Base-by-base conservation (phyloP, 75 land plant species). In the Pinus tabuliformis region DNA sequence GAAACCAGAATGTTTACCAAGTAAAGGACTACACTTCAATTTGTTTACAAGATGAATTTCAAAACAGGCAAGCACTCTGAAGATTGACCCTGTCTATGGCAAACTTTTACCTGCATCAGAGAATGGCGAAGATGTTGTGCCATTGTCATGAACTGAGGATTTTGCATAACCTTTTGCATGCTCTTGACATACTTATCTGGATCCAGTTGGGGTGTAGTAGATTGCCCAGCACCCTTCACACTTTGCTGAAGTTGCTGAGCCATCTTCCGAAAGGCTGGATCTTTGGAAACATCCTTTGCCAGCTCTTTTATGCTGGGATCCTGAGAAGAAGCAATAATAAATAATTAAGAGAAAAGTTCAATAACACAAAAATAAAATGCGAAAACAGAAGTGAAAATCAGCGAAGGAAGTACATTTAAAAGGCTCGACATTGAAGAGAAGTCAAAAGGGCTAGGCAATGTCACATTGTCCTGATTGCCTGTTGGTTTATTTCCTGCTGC, bases 281-380 rank as follows among this genome's bases (percentile, higher is more conserved):
- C 87, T 71, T 83, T 85, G 36, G 87, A 86, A 62, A 85, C 84
- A 75, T 85, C 86, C 78, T 85, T 79, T 39, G 87, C 87, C 82
- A 85, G 70, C 76, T 85, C 87, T 82, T 85, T 85, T 72, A 85
- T 79, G 72, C 87, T 85, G 14, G 87, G 87, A 63, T 85, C 87
- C 87, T 85, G 24, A n/a, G 21, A 68, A 68, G 52, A 68, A 68
- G 37, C 71, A 39, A 28, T 37, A 65, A 36, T 17, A 65, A 18
- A 65, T 8, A 68, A 68, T 37, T 37, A 21, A 68, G 22, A 20
- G 52, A 16, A 42, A 68, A 37, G 52, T 42, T 68, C 24, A 68
- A 68, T 68, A 49, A 20, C 42, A 68, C 0, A 68, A 15, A 16
- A 68, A 68, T 18, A 42, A 42, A 20, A 22, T 6, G 8, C 18